A percentile compares a stretch with the other conserved stretches of the same genome.
Conservation (phyloP, 2,329 filamentous ascomycete genomes). For the Chrysoporthe austroafricana region DNA sequence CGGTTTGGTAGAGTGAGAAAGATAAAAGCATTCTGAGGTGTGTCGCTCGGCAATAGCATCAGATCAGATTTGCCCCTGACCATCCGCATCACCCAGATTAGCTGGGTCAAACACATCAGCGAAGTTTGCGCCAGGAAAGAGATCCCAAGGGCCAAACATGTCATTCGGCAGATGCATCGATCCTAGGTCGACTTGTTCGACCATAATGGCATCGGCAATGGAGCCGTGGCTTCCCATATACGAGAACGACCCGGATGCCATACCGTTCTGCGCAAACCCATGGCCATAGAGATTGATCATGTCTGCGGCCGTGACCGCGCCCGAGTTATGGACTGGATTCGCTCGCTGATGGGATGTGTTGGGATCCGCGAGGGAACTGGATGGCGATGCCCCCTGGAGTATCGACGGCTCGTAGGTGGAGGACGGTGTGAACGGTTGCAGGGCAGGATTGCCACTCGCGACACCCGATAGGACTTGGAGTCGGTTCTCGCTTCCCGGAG, state of each 20-base stretch:
- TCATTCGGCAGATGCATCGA: conserved; percentile 64
- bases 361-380: conserved; percentile 45
- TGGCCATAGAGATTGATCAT: conserved; percentile 31
- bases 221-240: conserved; percentile 38
- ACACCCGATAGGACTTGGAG: conserved; percentile 34
- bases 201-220: conserved; percentile 62
- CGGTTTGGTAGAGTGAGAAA: too few relatives aligned
- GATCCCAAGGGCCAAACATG: conserved; percentile 74
- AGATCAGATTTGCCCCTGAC: conserved; percentile 16
- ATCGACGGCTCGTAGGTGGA: conserved; percentile 51
- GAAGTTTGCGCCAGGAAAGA: conserved; percentile 66
- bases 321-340: conserved; percentile 21
- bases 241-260: conserved; percentile 34
- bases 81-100: conserved; percentile 4
- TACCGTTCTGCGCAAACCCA: conserved; percentile 36
- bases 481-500: conserved; percentile 35
- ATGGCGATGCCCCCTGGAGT: conserved; percentile 45
- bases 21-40: too few relatives aligned
- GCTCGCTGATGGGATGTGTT: conserved; percentile 29
- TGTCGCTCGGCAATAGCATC: not conserved
- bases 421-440: conserved; percentile 42
- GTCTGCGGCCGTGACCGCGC: conserved; percentile 7
- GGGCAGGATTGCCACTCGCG: conserved; percentile 31
- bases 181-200: conserved; percentile 78
- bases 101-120: conserved; percentile 55